Evolutionary conservation across 148 eudicot species (phyloP), one percentile per base, ranked within the genome.

Genomic region (Chenopodium formosanum): DNA sequence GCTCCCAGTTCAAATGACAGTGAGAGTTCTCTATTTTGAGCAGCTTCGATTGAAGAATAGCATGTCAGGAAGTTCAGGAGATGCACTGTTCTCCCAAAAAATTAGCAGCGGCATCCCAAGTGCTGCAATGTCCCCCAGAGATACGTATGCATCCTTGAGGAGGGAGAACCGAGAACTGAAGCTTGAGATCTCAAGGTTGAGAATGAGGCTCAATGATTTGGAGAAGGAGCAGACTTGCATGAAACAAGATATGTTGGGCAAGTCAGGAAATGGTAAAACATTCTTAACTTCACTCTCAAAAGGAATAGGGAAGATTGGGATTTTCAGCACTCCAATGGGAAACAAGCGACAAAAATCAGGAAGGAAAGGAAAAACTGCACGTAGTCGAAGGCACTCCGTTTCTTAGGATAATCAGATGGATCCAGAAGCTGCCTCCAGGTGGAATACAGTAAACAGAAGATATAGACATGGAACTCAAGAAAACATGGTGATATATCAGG

Each of bases 101-200:
- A 83, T 89, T 44, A 90, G 92, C 90, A 93, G 93, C 7, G 86
- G 92, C 16, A 86, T 88, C 17, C 87, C 90, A 0, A 93, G 97
- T 60, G 94, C 91, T 29, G 87, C 97, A 63, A 86, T 89, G 90
- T 93, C 97, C 0, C 97, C 97, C 44, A 82, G 93, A 20, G 97
- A 93, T 74, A 91, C 89, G 7, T 93, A 93, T 29, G 94, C 94
- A 14, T 93, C 97, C 11, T 32, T 93, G 48, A 88, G 97, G 85
- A 84, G 94, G 74, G 94, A 93, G 84, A 93, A 93, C 75, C 82
- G 93, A 73, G 97, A 93, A 71, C 87, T 93, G 62, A 93, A 87
- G 89, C 89, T 91, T 10, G 94, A 93, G 89, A 89, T 93, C 47
- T 84, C 97, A 52, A 90, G 97, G 70, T 72, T 93, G 91, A 78